Evolutionary conservation across 352 stramenopile genomes (phyloP).

Genomic region (Phytophthora sp.): DNA sequence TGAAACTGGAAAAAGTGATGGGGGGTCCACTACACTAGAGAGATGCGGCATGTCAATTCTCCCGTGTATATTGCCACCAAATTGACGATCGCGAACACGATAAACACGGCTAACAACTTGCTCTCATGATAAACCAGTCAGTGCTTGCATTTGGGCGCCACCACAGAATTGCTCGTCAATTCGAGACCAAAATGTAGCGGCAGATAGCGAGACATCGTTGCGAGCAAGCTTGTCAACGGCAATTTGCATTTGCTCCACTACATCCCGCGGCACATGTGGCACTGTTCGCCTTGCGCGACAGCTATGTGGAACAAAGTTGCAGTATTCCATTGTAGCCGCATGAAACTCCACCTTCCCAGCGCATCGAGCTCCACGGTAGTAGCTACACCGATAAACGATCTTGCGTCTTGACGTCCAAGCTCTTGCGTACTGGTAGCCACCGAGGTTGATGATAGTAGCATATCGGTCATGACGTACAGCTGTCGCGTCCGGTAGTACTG

Average conservation of each 20-base stretch:
- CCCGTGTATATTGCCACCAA: neutral
- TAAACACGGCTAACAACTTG: neutral
- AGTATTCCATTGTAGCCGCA: neutral
- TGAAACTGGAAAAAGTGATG: conserved; percentile 1
- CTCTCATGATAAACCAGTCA: neutral
- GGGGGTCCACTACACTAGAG: neutral
- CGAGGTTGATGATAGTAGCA: neutral
- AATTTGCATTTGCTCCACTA: neutral
- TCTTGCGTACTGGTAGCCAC: neutral
- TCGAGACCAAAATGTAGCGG: neutral
- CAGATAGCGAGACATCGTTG: neutral
- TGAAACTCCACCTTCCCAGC: neutral
- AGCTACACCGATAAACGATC: neutral
- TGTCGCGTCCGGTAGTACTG: neutral
- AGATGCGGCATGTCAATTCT: neutral
- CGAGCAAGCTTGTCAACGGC: neutral
- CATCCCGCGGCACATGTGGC: neutral
- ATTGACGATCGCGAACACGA: neutral
- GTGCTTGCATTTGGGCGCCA: neutral
- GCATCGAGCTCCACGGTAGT: neutral
- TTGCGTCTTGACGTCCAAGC: neutral
- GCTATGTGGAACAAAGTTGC: neutral
- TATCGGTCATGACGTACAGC: conserved; percentile 2
- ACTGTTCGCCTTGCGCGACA: neutral
- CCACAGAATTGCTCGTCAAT: neutral